Evolutionary conservation across 208 protist genomes (phyloP).

Genomic region (Borovskyia barvae): DNA sequence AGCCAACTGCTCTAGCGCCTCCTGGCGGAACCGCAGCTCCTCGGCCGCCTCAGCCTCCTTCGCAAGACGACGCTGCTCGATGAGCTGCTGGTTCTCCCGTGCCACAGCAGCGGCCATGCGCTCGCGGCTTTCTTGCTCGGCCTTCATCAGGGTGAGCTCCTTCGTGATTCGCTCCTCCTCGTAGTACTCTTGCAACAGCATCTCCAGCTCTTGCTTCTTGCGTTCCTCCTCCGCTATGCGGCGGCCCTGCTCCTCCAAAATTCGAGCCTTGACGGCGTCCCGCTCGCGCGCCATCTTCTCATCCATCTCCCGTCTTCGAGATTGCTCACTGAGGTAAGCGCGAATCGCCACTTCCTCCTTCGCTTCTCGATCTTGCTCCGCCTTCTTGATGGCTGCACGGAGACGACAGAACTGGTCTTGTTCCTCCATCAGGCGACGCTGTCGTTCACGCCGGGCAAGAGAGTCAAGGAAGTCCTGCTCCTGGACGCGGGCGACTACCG

Average conservation of each 20-base stretch:
- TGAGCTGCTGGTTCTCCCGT: slow-evolving; percentile 75
- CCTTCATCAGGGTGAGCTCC: slow-evolving; percentile 56
- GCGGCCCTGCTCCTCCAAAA: slow-evolving; percentile 80
- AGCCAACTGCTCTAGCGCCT: slow-evolving; percentile 74
- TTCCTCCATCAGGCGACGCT: slow-evolving; percentile 77
- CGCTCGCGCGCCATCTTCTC: slow-evolving; percentile 71
- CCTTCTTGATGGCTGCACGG: slow-evolving; percentile 68
- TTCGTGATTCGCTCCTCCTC: slow-evolving; percentile 83
- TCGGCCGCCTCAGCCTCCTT: slow-evolving; percentile 66
- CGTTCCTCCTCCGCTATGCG: slow-evolving; percentile 79
- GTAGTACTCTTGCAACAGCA: slow-evolving; percentile 88
- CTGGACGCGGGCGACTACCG: slow-evolving; percentile 80
- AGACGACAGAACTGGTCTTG: slow-evolving; percentile 79
- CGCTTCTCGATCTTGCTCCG: slow-evolving; percentile 67
- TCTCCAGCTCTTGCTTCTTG: slow-evolving; percentile 86
- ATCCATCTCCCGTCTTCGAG: slow-evolving; percentile 63
- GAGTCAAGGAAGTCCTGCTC: slow-evolving; percentile 82
- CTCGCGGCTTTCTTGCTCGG: slow-evolving; percentile 72
- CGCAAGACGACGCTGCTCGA: slow-evolving; percentile 51
- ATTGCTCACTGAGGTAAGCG: slow-evolving; percentile 78
- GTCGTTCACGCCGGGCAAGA: slow-evolving; percentile 62
- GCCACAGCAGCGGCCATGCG: slow-evolving; percentile 57
- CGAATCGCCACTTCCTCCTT: slow-evolving; percentile 81
- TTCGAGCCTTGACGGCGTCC: slow-evolving; percentile 68
- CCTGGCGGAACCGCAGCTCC: slow-evolving; percentile 77